These are phyloP conservation scores for Cornus florida DNA, from an alignment of 148 eudicot genomes.

Conservation along the genomic window DNA sequence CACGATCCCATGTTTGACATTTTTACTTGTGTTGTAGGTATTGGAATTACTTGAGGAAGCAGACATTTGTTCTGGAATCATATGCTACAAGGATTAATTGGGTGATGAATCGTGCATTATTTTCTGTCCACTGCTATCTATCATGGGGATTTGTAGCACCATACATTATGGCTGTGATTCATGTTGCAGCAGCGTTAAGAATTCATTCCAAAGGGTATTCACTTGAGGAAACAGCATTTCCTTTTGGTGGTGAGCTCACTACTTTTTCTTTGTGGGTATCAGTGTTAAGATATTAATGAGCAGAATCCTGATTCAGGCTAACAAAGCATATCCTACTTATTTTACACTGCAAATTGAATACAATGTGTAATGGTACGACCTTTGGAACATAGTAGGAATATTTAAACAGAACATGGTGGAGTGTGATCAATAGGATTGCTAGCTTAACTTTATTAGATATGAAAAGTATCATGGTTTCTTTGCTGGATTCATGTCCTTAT, in stretches of 20 bases:
- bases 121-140: slow-evolving; percentile 80
- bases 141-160: slow-evolving; percentile 99
- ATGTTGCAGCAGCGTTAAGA: slow-evolving; percentile 70
- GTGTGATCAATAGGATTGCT: not conserved
- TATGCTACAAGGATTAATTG: slow-evolving; percentile 77
- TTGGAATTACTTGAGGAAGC: slow-evolving; percentile 99
- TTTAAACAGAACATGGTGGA: not conserved
- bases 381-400: not conserved
- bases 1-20: not conserved
- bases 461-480: not conserved
- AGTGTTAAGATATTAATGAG: not conserved
- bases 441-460: slow-evolving; percentile 2
- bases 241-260: slow-evolving; percentile 60
- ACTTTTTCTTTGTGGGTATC: slow-evolving; percentile 9
- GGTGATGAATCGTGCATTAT: slow-evolving; percentile 94
- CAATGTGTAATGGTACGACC: not conserved
- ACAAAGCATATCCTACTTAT: not conserved
- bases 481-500: not conserved
- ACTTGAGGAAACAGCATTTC: slow-evolving; percentile 38
- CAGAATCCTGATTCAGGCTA: slow-evolving; percentile 1
- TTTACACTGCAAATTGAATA: not conserved
- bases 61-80: slow-evolving; percentile 95
- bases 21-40: slow-evolving; percentile 52
- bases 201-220: slow-evolving; percentile 42
- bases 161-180: slow-evolving; percentile 78